phyloP scores from a whole-genome alignment of 2,329 filamentous ascomycete species.

The Alternaria viburni region DNA sequence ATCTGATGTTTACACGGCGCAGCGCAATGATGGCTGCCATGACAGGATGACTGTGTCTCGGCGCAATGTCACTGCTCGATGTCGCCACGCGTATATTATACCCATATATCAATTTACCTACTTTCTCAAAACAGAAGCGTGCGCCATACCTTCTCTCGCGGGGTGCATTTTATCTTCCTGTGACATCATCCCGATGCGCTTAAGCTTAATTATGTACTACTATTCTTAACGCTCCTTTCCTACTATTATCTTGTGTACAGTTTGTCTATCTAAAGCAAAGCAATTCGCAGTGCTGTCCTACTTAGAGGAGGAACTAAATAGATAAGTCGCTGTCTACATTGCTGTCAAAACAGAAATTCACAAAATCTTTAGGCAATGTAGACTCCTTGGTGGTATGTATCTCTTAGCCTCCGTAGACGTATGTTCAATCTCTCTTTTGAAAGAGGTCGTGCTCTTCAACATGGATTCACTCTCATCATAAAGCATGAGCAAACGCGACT shows the following conservation, averaged over 20 bases:
- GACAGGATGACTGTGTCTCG: not conserved
- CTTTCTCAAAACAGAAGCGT: not conserved
- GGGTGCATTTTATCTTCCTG: not conserved
- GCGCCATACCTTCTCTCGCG: not conserved
- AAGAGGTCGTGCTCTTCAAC: not conserved
- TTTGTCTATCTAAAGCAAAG: not conserved
- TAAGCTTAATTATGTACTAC: not conserved
- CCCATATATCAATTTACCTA: not conserved
- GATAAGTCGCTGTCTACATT: not conserved
- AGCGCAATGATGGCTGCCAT: not conserved
- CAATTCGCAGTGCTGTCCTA: not conserved
- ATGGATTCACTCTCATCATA: not conserved
- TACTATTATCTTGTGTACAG: not conserved
- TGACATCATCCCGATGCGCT: not conserved
- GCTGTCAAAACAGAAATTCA: not conserved
- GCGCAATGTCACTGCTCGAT: not conserved
- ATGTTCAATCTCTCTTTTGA: not conserved
- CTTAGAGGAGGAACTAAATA: not conserved
- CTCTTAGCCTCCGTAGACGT: not conserved
- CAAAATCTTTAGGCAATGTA: not conserved
- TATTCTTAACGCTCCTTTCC: not conserved
- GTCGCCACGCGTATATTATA: not conserved
- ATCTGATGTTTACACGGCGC: not conserved
- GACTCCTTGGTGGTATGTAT: not conserved
- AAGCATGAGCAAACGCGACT: not conserved